Base-by-base conservation (phyloP, 225 moss, liverwort and hornwort genomes). In the Anthoceros angustus region DNA sequence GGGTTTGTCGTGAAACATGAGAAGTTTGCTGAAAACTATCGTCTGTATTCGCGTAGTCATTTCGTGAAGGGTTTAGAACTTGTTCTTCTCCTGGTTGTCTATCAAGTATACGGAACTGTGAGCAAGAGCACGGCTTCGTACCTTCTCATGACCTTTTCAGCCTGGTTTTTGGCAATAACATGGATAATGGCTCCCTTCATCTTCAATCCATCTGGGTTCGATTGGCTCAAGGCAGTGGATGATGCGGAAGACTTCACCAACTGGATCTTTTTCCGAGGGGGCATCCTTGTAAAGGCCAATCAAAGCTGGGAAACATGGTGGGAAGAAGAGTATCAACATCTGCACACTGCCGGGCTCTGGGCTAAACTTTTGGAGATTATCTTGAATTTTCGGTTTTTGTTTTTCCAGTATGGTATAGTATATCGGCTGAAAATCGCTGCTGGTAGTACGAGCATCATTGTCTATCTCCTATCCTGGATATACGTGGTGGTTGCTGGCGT, bases 141-240 rank as follows among this genome's bases (percentile, higher is more conserved):
- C 74, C 60, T 82, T 12, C 77, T 99, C 6, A 92, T 91, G 40
- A 92, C 89, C 20, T 63, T 99, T 70, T 89, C 98, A 0, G 89
- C 92, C 81, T 99, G 98, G 98, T 92, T 99, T 43, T 78, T 99
- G 75, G 83, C 89, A 18, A 72, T 99, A 6, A 73, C 89, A 23
- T 99, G 98, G 98, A 73, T 99, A 62, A 62, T 99, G 42, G 98
- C 86, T 21, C 98, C 98, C 2, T 99, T 99, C 68, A 74, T 99
- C 26, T 99, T 99, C 82, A 99, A 99, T 67, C 98, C 98, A 9
- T 99, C 98, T 42, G 98, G 98, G 40, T 99, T 99, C 66, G 98
- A 99, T 71, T 99, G 92, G 92, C 73, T 99, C 66, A 99, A 99
- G 42, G 82, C 98, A 5, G 77, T 99, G 64, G 89, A 92, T 40